Evolutionary conservation across 164 flowering plant genomes (phyloP), one percentile per base, ranked within the genome.

Genomic region (Akebia trifoliata): DNA sequence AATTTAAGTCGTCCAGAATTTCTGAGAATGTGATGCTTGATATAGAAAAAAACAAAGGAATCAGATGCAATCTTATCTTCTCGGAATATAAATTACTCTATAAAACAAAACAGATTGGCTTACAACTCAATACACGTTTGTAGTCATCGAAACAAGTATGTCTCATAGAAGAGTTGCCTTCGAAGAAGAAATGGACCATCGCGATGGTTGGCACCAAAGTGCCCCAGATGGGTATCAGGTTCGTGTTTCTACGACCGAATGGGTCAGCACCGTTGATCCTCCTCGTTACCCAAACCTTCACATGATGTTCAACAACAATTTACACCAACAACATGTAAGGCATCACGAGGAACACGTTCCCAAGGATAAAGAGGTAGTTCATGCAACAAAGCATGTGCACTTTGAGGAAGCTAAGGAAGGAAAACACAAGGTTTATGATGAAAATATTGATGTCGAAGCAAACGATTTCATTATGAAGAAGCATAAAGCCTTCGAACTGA

Each of bases 201-300:
- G n/a, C n/a, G 50, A 46, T 24, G 29, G 14, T 8, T 22, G 25
- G 15, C 9, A 28, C 12, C 44, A 54, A 32, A 20, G 8, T 1
- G 20, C 58, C 14, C 45, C 58, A 67, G 21, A 51, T 4, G 81
- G 76, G 18, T 67, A 72, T 60, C 54, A 54, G 6, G 59, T 50
- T 25, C 76, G 68, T 43, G 3, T 78, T 7, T 4, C 34, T 1
- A 57, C 44, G 35, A 51, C 74, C 32, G 68, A 54, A n/a, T 70
- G 67, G 61, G 38, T 54, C 15, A 43, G 69, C 10, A 39, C 55
- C 34, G 34, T 47, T 1, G 74, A 67, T 11, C 61, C 32, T 25
- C 75, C 81, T 6, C 72, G 29, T 11, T 81, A 71, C 67, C 83
- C 83, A 3, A 62, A 44, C 29, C 43, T 49, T 39, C 46, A 52